These are phyloP conservation scores for Penicillium steckii DNA, from an alignment of 495 filamentous ascomycete species.

Conservation along the genomic window DNA sequence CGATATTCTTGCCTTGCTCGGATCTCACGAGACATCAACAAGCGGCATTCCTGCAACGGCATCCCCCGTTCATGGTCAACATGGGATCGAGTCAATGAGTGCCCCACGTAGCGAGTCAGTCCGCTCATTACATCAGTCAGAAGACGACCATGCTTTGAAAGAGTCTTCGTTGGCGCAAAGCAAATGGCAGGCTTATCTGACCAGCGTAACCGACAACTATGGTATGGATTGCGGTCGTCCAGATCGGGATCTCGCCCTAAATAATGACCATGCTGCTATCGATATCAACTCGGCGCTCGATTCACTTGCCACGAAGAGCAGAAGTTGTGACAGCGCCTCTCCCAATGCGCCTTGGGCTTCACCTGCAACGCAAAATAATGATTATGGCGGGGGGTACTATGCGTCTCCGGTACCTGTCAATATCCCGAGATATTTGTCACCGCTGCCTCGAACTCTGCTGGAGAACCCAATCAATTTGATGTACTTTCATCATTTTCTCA, in stretches of 20 bases:
- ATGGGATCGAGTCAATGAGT: constrained; percentile 1
- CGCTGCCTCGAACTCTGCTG: constrained; percentile 64
- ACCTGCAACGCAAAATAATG: constrained; percentile 10
- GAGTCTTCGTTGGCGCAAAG: constrained; percentile 24
- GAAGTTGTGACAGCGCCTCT: constrained; percentile 9
- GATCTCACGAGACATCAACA: constrained; percentile 1
- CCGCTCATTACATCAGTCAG: constrained; percentile 4
- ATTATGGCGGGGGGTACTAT: constrained; percentile 57
- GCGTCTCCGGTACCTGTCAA: constrained; percentile 63
- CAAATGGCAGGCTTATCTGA: constrained; percentile 44
- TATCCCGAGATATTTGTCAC: constrained; percentile 63
- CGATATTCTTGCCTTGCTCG: background rate
- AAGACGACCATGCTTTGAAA: constrained; percentile 8
- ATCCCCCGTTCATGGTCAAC: constrained; percentile 1
- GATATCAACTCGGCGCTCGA: constrained; percentile 42
- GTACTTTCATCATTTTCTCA: constrained; percentile 75
- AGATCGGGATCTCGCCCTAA: constrained; percentile 66
- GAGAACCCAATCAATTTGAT: constrained; percentile 79
- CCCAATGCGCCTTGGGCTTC: constrained; percentile 2
- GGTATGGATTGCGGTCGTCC: constrained; percentile 68
- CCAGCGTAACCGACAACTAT: constrained; percentile 49
- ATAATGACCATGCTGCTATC: constrained; percentile 63
- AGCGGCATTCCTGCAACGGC: background rate
- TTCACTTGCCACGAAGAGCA: constrained; percentile 10
- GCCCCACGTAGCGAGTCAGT: background rate